Conservation (phyloP, 352 stramenopile species). For the Phytophthora podocarpi region DNA sequence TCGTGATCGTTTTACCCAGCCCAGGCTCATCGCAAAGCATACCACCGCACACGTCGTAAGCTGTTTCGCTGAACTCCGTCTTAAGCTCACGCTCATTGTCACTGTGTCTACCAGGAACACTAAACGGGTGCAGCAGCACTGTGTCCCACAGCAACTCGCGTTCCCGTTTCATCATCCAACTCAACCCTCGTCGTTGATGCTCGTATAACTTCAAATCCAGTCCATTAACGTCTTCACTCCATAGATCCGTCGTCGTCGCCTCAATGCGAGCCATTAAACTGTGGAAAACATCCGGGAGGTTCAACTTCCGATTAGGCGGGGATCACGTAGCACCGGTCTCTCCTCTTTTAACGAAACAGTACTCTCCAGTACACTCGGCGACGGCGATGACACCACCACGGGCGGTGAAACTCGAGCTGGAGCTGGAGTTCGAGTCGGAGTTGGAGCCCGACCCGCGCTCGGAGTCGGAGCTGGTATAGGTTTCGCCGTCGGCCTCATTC, state of each 20-base stretch:
- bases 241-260: constrained; percentile 50
- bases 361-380: constrained; percentile 1
- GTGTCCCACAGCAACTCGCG: constrained; percentile 20
- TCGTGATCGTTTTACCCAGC: constrained; percentile 82
- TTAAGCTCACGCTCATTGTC: constrained; percentile 16
- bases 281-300: constrained; percentile 63
- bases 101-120: constrained; percentile 34
- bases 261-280: constrained; percentile 52
- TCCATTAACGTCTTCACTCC: constrained; percentile 53
- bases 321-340: neutral
- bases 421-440: neutral
- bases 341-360: neutral
- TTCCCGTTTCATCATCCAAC: constrained; percentile 78
- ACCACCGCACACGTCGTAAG: constrained; percentile 61
- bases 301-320: constrained; percentile 25
- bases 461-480: neutral
- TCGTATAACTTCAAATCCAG: constrained; percentile 66
- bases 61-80: constrained; percentile 56
- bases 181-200: constrained; percentile 69
- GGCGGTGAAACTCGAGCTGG: neutral
- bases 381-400: neutral
- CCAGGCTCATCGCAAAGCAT: constrained; percentile 83
- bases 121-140: constrained; percentile 48
- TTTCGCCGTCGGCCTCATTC: neutral
- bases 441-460: no score